Percentiles rank a stretch among this genome's conserved stretches.
Evolutionary conservation across 108 stramenopile genomes (phyloP).

Genomic region (Conticribra weissflogii): DNA sequence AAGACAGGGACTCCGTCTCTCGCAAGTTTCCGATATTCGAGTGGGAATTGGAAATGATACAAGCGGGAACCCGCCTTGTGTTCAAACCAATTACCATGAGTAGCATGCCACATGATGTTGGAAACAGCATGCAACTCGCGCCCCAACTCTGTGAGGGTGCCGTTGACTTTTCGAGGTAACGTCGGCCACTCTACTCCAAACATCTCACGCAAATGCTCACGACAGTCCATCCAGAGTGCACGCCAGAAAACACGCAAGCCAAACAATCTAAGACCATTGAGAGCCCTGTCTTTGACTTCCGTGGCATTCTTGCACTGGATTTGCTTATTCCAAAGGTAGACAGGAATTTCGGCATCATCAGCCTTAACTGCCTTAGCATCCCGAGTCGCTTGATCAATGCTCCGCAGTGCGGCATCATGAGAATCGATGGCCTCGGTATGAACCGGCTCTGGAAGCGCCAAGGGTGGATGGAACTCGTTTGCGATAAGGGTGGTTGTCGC

Average conservation of each 20-base stretch:
- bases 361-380: constrained; percentile 14
- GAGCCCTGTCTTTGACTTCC: neutral
- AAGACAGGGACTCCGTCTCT: constrained; percentile 11
- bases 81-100: constrained; percentile 22
- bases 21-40: constrained; percentile 4
- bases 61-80: constrained; percentile 2
- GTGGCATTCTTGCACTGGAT: neutral
- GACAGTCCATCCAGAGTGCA: neutral
- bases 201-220: neutral
- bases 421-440: too few species aligned
- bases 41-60: constrained; percentile 19
- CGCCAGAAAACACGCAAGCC: neutral
- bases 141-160: neutral
- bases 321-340: constrained; percentile 16
- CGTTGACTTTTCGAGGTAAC: neutral
- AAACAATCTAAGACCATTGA: constrained; percentile 1
- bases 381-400: neutral
- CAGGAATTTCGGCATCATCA: constrained; percentile 11
- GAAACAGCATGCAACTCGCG: neutral
- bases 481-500: too few species aligned
- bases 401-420: too few species aligned
- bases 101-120: constrained; percentile 16
- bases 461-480: too few species aligned
- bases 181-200: neutral
- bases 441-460: too few species aligned